phyloP scores from a whole-genome alignment of 2,329 filamentous ascomycete genomes.

The Apiospora koreana region DNA sequence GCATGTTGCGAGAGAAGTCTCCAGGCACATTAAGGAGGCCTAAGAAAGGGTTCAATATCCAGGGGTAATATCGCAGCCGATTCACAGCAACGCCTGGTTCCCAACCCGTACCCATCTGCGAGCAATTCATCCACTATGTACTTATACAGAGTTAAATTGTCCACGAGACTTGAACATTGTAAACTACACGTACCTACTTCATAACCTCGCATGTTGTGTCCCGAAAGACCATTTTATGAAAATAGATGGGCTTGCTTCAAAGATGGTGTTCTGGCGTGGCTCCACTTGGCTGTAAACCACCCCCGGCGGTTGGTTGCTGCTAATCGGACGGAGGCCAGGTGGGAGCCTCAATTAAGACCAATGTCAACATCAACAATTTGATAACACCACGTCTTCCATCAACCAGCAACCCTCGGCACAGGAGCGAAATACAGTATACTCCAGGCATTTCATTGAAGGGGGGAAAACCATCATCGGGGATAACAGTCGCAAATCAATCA shows the following conservation, averaged over 20 bases:
- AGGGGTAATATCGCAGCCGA: background rate
- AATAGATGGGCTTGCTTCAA: background rate
- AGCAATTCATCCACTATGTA: background rate
- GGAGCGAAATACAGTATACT: background rate
- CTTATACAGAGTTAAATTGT: background rate
- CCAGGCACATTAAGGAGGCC: background rate
- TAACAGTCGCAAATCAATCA: background rate
- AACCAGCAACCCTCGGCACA: background rate
- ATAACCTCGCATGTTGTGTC: background rate
- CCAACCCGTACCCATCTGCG: background rate
- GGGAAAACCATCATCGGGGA: too few species aligned
- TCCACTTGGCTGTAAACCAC: background rate
- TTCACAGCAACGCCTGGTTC: background rate
- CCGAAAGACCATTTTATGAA: background rate
- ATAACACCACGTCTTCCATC: background rate
- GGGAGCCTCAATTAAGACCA: background rate
- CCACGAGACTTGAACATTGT: background rate
- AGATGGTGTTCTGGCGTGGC: background rate
- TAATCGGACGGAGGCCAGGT: background rate
- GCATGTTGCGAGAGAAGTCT: background rate
- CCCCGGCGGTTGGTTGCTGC: background rate
- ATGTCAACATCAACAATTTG: background rate
- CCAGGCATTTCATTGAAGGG: background rate
- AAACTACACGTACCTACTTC: too few species aligned
- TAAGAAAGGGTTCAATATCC: background rate